Conservation (phyloP, 2,329 filamentous ascomycete species). For the Paraphaeosphaeria minitans region DNA sequence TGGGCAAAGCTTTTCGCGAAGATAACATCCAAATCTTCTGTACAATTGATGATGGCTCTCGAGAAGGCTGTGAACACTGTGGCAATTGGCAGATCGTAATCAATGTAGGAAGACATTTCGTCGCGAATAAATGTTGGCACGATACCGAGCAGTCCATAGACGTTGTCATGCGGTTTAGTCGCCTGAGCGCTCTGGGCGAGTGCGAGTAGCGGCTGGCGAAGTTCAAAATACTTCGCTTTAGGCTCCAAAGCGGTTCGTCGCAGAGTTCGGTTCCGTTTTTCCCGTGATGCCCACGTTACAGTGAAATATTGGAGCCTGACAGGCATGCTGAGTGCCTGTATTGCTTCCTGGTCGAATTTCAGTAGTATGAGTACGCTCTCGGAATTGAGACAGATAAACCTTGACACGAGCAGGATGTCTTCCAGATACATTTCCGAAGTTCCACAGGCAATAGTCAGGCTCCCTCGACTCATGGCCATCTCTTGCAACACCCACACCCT, state of each 20-base stretch:
- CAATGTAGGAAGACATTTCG: slow-evolving; percentile 5
- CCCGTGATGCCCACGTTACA: neutral
- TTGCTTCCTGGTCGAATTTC: neutral
- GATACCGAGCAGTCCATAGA: slow-evolving; percentile 5
- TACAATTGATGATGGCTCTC: slow-evolving; percentile 10
- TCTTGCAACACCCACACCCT: slow-evolving; percentile 13
- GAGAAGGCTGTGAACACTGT: slow-evolving; percentile 7
- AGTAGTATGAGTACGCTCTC: neutral
- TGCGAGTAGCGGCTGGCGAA: slow-evolving; percentile 2
- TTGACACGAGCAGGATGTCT: neutral
- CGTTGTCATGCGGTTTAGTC: slow-evolving; percentile 2
- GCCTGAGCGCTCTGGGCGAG: slow-evolving; percentile 10
- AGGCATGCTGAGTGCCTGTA: neutral
- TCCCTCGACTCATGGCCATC: slow-evolving; percentile 7
- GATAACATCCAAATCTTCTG: slow-evolving; percentile 9
- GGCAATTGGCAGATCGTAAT: slow-evolving; percentile 4
- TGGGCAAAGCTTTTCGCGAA: slow-evolving; percentile 8
- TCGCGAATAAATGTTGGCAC: neutral
- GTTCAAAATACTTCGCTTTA: neutral
- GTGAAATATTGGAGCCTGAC: neutral
- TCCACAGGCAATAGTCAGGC: neutral
- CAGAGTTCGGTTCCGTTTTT: neutral
- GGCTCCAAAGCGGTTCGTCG: neutral
- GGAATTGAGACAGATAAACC: neutral
- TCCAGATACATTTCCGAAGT: neutral